A percentile compares a stretch with the other conserved stretches of the same genome.
Conservation (phyloP, 2,329 filamentous ascomycete species). For the Pyrenophora graminea region DNA sequence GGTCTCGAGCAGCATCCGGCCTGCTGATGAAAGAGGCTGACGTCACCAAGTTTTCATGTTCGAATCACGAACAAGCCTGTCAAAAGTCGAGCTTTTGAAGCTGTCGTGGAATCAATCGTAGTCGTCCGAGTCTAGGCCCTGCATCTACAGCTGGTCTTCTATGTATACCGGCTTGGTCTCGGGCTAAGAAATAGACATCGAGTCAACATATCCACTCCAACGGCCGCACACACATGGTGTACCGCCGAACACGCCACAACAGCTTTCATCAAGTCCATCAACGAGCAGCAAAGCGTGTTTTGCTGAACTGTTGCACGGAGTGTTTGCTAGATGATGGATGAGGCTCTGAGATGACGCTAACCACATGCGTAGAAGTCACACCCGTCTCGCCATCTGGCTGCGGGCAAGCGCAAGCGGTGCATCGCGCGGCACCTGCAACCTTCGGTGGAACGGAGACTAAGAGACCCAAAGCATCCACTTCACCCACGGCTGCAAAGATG, state of each 20-base stretch:
- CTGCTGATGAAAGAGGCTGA: slow-evolving; percentile 1
- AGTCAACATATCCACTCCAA: too few relatives aligned
- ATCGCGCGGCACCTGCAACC: slow-evolving; percentile 4
- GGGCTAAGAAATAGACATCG: too few relatives aligned
- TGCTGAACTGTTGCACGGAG: not conserved
- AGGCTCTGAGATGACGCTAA: slow-evolving; percentile 4
- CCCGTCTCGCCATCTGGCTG: slow-evolving; percentile 6
- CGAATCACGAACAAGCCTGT: too few relatives aligned
- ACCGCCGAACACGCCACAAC: too few relatives aligned
- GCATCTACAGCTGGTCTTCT: not conserved
- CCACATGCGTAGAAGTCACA: slow-evolving; percentile 9
- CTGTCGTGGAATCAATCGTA: not conserved
- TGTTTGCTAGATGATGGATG: slow-evolving; percentile 14
- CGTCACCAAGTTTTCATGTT: not conserved
- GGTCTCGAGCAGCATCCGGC: slow-evolving; percentile 3
- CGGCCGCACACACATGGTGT: too few relatives aligned
- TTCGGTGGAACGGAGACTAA: slow-evolving; percentile 27
- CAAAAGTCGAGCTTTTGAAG: not conserved
- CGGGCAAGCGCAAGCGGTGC: slow-evolving; percentile 15
- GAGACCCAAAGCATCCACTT: slow-evolving; percentile 20
- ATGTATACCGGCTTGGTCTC: too few relatives aligned
- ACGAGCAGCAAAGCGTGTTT: not conserved
- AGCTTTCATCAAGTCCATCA: too few relatives aligned
- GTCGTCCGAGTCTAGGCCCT: not conserved
- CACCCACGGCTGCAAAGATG: slow-evolving; percentile 22